Percentiles rank a stretch among this genome's conserved stretches.
Conservation (phyloP, 495 filamentous ascomycete genomes). For the Tuber brumale region DNA sequence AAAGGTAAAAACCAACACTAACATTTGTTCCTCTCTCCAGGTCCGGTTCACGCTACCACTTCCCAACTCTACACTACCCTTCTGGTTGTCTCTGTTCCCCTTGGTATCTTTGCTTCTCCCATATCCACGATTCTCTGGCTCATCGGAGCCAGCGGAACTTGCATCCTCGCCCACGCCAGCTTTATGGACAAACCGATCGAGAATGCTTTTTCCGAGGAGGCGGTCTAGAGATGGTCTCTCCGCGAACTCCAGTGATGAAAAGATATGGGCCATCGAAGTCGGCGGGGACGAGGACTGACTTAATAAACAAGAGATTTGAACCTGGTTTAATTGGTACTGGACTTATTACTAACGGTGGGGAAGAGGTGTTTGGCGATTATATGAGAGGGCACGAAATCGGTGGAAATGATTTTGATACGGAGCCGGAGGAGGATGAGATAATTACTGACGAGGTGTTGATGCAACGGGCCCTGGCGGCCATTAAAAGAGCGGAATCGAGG, state of each 20-base stretch:
- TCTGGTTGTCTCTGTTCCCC: slow-evolving; percentile 69
- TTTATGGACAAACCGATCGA: slow-evolving; percentile 99
- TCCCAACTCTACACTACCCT: slow-evolving; percentile 91
- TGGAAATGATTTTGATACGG: slow-evolving; percentile 6
- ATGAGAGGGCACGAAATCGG: slow-evolving; percentile 13
- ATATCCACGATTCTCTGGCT: slow-evolving; percentile 82
- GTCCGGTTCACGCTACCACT: slow-evolving; percentile 67
- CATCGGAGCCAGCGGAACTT: slow-evolving; percentile 85
- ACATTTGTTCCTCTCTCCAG: slow-evolving; percentile 13
- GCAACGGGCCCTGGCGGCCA: slow-evolving; percentile 26
- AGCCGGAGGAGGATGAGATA: slow-evolving; percentile 6
- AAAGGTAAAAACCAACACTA: not conserved
- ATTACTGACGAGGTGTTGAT: slow-evolving; percentile 33
- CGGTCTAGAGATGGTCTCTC: slow-evolving; percentile 68
- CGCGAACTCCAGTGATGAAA: slow-evolving; percentile 41
- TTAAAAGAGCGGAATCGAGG: slow-evolving; percentile 27
- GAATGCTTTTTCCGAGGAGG: slow-evolving; percentile 99
- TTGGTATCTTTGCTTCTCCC: slow-evolving; percentile 75
- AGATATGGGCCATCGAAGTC: slow-evolving; percentile 41
- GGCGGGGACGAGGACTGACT: slow-evolving; percentile 6
- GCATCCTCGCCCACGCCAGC: slow-evolving; percentile 86
- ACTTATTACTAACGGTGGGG: slow-evolving; percentile 1
- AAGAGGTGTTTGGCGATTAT: slow-evolving; percentile 21
- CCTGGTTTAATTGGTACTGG: slow-evolving; percentile 4
- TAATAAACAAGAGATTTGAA: slow-evolving; percentile 23